Evolutionary conservation across 202 grass and related monocot genomes (phyloP), one percentile per base, ranked within the genome.

Genomic region (Brachypodium distachyon): DNA sequence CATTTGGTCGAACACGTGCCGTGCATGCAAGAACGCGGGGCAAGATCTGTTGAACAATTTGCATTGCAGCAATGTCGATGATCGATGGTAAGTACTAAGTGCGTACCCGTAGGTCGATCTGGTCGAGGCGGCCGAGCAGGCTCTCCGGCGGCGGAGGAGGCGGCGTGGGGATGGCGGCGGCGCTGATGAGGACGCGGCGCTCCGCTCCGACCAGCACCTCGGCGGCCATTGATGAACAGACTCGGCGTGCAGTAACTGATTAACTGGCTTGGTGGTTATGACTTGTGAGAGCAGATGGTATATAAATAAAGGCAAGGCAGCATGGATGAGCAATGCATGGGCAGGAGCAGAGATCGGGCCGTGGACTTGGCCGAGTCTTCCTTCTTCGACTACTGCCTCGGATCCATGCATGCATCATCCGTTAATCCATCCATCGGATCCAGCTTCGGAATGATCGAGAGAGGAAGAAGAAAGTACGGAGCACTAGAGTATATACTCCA

Each of bases 41-140:
- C 14, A 23, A 8, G 9, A 21, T 3, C 11, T 12, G 1, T 9
- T 28, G 56, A 5, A 14, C 6, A 13, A n/a, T n/a, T 31, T 10
- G 6, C 54, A 34, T 1, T 38, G 6, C 1, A 43, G 14, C 12
- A 10, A 28, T 28, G 23, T 18, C 7, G 34, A 22, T 1, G 22
- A 12, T 12, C 4, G 26, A 14, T 22, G 38, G 38, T 17, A 31
- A 1, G 10, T n/a, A n/a, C n/a, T n/a, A n/a, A n/a, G n/a, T n/a
- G n/a, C n/a, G n/a, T 47, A 87, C 84, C 60, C 89, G 85, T 31
- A 82, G 72, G 55, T 88, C 82, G 64, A 91, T 85, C 61, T 91
- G 81, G 53, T 88, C 85, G 77, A 91, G 81, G 36, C 78, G 82
- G 16, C 73, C 56, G 40, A 88, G 67, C 9, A 87, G 67, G 72